These are phyloP conservation scores for Acacia acuminata DNA, from an alignment of 306 rosid genomes.

Conservation along the genomic window DNA sequence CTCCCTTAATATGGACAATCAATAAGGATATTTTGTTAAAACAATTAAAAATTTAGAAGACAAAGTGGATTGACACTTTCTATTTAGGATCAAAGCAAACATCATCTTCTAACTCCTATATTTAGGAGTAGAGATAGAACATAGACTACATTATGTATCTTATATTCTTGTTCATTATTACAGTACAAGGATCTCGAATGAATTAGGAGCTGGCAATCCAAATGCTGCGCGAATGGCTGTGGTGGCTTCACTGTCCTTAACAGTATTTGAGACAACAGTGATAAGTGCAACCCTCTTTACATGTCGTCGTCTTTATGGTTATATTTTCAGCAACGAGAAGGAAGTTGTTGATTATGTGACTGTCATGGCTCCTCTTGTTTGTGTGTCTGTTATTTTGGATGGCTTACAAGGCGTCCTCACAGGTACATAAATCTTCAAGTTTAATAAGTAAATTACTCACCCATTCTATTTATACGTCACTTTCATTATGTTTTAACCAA, in stretches of 20 bases:
- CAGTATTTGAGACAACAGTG: slow-evolving; percentile 42
- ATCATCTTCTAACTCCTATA: too few species aligned
- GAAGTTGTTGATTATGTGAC: slow-evolving; percentile 74
- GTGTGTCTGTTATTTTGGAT: slow-evolving; percentile 56
- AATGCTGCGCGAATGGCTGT: slow-evolving; percentile 54
- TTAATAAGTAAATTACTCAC: background rate
- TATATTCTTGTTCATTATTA: background rate
- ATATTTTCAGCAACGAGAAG: slow-evolving; percentile 61
- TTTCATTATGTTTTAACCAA: too few species aligned
- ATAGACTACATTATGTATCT: background rate
- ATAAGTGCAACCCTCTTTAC: slow-evolving; percentile 49
- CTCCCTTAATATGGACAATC: too few species aligned
- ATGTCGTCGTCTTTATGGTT: slow-evolving; percentile 57
- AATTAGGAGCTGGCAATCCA: slow-evolving; percentile 74
- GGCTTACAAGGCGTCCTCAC: slow-evolving; percentile 63
- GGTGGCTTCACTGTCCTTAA: slow-evolving; percentile 47
- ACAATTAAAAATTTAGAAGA: too few species aligned
- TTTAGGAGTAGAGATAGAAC: too few species aligned
- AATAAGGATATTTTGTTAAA: too few species aligned
- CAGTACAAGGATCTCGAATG: slow-evolving; percentile 79
- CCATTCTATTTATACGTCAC: too few species aligned
- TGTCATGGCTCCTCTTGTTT: slow-evolving; percentile 63
- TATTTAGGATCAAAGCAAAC: too few species aligned
- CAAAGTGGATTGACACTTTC: too few species aligned
- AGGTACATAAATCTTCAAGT: slow-evolving; percentile 38